Conservation (phyloP, 2,329 filamentous ascomycete species). For the Microsporum canis region DNA sequence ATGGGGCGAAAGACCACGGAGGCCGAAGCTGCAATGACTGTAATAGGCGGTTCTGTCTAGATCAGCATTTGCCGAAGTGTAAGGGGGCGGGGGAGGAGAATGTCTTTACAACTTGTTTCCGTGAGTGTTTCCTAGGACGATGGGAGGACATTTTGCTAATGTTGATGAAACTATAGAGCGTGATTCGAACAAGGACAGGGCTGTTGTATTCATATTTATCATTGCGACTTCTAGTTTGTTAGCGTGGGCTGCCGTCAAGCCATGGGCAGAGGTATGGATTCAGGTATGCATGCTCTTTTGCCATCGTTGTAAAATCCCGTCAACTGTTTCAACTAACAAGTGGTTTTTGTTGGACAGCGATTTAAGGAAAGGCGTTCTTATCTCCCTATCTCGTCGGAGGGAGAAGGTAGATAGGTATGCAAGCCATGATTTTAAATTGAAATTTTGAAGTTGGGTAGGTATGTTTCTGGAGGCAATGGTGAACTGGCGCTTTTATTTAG, state of each 20-base stretch:
- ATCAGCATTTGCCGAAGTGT: conserved; percentile 52
- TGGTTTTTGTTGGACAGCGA: background rate
- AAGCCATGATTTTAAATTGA: background rate
- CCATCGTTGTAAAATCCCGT: background rate
- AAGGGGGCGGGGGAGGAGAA: conserved; percentile 52
- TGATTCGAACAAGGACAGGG: conserved; percentile 56
- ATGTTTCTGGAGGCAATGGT: background rate
- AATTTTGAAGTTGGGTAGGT: conserved; percentile 1
- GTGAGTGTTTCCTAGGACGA: conserved; percentile 27
- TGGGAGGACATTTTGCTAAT: background rate
- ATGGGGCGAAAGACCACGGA: conserved; percentile 26
- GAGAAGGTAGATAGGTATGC: background rate
- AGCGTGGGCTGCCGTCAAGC: conserved; percentile 48
- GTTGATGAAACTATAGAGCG: conserved; percentile 36
- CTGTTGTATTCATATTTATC: conserved; percentile 56
- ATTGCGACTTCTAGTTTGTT: conserved; percentile 50
- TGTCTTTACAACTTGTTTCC: conserved; percentile 56
- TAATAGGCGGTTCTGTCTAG: conserved; percentile 55
- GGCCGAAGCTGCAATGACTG: conserved; percentile 52
- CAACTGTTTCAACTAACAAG: background rate
- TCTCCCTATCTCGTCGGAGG: background rate
- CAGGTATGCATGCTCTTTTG: conserved; percentile 31
- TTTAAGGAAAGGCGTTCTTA: conserved; percentile 1
- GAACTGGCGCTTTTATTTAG: background rate
- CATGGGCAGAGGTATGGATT: conserved; percentile 47